A percentile compares a stretch with the other conserved stretches of the same genome.
Evolutionary conservation across 2,329 filamentous ascomycete genomes (phyloP).

Genomic region (Venturia oleaginea): DNA sequence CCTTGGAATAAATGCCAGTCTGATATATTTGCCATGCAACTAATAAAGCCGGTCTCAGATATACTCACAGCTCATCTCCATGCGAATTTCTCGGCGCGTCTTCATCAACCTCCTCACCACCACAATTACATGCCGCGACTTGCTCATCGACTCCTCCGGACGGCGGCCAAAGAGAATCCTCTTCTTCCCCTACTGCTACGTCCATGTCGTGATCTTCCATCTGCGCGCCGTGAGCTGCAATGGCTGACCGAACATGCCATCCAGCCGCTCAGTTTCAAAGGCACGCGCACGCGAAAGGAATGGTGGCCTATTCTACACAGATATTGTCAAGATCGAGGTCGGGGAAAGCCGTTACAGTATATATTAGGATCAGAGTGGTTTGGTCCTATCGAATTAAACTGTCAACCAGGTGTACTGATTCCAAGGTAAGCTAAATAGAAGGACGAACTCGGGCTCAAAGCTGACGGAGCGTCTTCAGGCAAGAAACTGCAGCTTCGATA

Average conservation of each 20-base stretch:
- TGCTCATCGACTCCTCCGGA: conserved; percentile 45
- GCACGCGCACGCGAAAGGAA: conserved; percentile 13
- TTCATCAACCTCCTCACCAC: neutral
- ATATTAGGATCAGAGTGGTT: conserved; percentile 84
- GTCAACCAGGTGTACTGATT: conserved; percentile 71
- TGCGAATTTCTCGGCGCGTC: neutral
- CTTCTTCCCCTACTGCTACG: conserved; percentile 53
- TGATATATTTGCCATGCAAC: neutral
- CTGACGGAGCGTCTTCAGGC: conserved; percentile 23
- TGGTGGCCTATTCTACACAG: conserved; percentile 20
- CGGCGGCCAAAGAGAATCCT: conserved; percentile 46
- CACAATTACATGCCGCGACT: conserved; percentile 46
- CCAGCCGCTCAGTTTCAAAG: conserved; percentile 13
- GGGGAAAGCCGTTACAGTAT: conserved; percentile 80
- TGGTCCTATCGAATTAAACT: conserved; percentile 69
- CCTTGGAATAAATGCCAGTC: no score
- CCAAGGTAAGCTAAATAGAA: conserved; percentile 48
- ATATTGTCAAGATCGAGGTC: conserved; percentile 32
- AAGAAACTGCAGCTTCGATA: conserved; percentile 37
- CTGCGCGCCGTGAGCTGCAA: conserved; percentile 59
- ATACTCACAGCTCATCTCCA: neutral
- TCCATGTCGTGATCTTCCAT: conserved; percentile 52
- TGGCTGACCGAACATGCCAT: conserved; percentile 58
- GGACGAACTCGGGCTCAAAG: conserved; percentile 17
- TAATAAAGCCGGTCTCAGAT: neutral